Conservation (phyloP, 768 basidiomycete species). For the Hygrocybe coccinea region DNA sequence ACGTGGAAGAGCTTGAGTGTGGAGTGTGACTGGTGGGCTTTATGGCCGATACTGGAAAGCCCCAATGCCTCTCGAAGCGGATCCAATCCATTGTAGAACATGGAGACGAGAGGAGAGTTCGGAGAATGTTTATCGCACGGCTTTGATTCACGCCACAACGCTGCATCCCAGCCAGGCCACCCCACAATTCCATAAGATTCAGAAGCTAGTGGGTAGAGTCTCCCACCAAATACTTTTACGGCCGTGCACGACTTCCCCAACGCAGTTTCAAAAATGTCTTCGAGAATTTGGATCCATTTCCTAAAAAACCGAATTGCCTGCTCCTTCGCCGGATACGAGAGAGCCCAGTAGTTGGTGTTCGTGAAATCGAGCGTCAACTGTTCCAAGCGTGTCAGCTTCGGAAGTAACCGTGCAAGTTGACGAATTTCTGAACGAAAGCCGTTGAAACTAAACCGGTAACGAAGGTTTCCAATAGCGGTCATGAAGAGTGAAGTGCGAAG, state of each 20-base stretch:
- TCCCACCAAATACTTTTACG: neutral
- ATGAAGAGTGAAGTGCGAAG: constrained; percentile 16
- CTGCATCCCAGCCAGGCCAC: neutral
- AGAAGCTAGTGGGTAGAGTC: neutral
- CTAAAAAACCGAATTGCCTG: neutral
- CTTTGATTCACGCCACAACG: neutral
- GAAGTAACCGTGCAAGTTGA: neutral
- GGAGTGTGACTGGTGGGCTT: neutral
- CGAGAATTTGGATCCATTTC: neutral
- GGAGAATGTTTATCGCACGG: neutral
- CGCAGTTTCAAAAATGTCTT: neutral
- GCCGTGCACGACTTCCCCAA: neutral
- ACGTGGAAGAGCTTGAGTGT: neutral
- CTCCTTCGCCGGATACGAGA: neutral
- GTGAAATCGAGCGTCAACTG: neutral
- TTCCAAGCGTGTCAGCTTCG: neutral
- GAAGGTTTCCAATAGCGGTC: neutral
- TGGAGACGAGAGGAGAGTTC: neutral
- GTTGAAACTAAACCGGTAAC: neutral
- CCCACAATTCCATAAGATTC: neutral
- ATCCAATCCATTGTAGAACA: neutral
- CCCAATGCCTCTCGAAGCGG: neutral
- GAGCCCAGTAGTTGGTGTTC: neutral
- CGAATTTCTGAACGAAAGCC: neutral
- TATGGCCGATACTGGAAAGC: neutral